Evolutionary conservation across 176 grass and related monocot genomes (phyloP).

Genomic region (Bonia amplexicaulis): DNA sequence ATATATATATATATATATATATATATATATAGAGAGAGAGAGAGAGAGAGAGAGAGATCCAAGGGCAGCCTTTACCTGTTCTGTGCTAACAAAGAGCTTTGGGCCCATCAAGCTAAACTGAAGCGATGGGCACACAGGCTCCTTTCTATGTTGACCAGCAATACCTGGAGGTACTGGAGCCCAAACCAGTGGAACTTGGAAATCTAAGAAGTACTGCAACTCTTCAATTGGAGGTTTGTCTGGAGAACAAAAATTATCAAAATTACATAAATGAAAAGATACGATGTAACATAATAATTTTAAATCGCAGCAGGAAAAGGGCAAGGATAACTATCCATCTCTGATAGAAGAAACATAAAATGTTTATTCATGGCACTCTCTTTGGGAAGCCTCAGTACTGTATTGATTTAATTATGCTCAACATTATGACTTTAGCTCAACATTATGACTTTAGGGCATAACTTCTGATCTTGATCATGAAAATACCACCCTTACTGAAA

Average conservation of each 20-base stretch:
- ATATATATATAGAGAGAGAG: neutral
- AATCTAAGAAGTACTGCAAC: conserved; percentile 96
- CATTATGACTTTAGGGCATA: neutral
- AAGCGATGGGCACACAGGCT: conserved; percentile 89
- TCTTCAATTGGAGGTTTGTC: conserved; percentile 97
- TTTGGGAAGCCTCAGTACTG: neutral
- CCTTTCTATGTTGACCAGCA: conserved; percentile 80
- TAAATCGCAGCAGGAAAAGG: neutral
- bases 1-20: neutral
- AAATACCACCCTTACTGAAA: neutral
- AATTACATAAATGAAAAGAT: conserved; percentile 17
- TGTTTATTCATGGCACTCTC: neutral
- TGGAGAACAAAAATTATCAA: conserved; percentile 47
- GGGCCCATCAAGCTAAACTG: conserved; percentile 95
- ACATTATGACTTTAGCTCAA: neutral
- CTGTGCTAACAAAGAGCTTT: conserved; percentile 93
- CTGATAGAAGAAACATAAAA: conserved; percentile 6
- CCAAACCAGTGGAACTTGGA: conserved; percentile 83
- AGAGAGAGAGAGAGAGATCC: neutral
- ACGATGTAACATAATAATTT: conserved; percentile 13
- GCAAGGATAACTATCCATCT: neutral
- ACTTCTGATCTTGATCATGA: neutral
- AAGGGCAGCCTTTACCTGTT: conserved; percentile 64
- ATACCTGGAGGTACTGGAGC: conserved; percentile 77
- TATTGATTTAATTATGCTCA: neutral